These are phyloP conservation scores for Citrullus amarus DNA, from an alignment of 306 rosid genomes.

Conservation along the genomic window DNA sequence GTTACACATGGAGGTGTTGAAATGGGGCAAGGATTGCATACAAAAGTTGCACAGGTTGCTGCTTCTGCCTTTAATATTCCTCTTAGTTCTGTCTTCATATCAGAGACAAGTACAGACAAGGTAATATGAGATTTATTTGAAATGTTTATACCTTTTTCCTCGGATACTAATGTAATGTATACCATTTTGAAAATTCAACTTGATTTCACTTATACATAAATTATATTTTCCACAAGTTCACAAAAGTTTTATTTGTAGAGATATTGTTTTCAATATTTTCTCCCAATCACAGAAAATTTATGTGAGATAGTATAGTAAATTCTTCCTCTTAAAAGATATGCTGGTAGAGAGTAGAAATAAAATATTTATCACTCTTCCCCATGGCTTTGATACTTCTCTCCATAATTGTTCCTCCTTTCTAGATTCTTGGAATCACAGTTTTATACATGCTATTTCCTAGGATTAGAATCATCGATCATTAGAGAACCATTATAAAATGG, in stretches of 20 bases:
- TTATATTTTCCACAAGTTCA: not conserved
- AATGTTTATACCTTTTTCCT: not conserved
- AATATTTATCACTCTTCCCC: not conserved
- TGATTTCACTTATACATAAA: not conserved
- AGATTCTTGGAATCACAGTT: not conserved
- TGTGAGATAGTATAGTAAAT: not conserved
- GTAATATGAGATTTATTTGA: slow-evolving; percentile 21
- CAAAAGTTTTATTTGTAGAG: not conserved
- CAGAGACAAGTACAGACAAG: slow-evolving; percentile 96
- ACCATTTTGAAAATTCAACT: not conserved
- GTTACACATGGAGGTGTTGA: slow-evolving; percentile 96
- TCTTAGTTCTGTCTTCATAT: slow-evolving; percentile 79
- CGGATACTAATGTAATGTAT: not conserved
- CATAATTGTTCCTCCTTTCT: too few relatives aligned
- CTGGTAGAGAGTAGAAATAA: not conserved
- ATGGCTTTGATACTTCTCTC: not conserved
- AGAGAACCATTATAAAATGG: not conserved
- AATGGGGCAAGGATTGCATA: slow-evolving; percentile 98
- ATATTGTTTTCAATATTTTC: not conserved
- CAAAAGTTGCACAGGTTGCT: slow-evolving; percentile 92
- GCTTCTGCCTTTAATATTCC: slow-evolving; percentile 89
- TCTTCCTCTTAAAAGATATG: not conserved
- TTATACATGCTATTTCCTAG: not conserved
- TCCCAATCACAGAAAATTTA: not conserved
- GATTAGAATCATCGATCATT: not conserved